Evolutionary conservation across 2,329 filamentous ascomycete genomes (phyloP), one percentile per base, ranked within the genome.

Genomic region (Alternaria sp.): DNA sequence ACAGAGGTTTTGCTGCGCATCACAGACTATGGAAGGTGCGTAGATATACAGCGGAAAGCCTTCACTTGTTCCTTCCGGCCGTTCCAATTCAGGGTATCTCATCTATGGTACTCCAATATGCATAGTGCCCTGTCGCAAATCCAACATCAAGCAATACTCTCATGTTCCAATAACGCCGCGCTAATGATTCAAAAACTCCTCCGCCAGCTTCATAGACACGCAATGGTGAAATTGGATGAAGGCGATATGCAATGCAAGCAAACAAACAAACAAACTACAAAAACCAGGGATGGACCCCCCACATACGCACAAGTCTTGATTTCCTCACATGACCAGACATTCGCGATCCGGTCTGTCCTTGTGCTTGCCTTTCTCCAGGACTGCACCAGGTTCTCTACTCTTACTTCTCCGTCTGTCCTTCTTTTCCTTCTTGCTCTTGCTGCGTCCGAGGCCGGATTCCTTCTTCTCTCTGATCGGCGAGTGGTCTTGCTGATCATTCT

Each of bases 281-380:
- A 48, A 48, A 42, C 14, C 31, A 34, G 44, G n/a, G 33, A 45
- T 28, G 14, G 29, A 7, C 11, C 36, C n/a, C 13, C 14, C 28
- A 8, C 24, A 54, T 39, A 34, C 39, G 46, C 49, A 51, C 24
- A 53, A 49, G 26, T 7, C 29, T 4, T 60, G 17, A 63, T 24
- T 59, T 61, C 34, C n/a, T 73, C 67, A 82, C 80, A 81, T 81
- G 8, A 81, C 67, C 50, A 71, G 57, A 62, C 80, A 82, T 58
- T 82, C 80, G 34, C 80, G 65, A 51, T 81, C 79, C 26, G 79
- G 78, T 31, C 74, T 66, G 51, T 62, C 68, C 61, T 71, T 72
- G 17, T 62, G 46, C 55, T 66, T 68, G 34, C 64, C 61, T 56
- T 75, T 77, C n/a, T 66, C 68, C 26, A 69, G 50, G 53, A 21